Evolutionary conservation across 257 asterid genomes (phyloP).

Genomic region (Marsdenia floribunda): DNA sequence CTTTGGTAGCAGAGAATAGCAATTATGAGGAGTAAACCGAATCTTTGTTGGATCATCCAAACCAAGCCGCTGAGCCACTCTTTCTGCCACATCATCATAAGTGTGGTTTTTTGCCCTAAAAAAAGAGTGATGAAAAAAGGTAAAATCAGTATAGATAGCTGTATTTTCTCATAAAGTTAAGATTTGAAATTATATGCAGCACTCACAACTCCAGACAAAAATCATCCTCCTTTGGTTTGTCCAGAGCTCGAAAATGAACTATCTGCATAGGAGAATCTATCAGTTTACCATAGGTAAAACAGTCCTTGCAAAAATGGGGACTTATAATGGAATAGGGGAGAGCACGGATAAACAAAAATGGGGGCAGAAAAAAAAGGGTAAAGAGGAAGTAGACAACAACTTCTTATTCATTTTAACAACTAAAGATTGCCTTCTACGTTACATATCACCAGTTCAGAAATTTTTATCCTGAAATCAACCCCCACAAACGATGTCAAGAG

Average conservation of each 20-base stretch:
- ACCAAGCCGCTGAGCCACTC: slow-evolving; percentile 76
- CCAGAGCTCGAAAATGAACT: slow-evolving; percentile 87
- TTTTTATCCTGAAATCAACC: neutral
- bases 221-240: slow-evolving; percentile 90
- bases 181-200: slow-evolving; percentile 9
- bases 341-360: neutral
- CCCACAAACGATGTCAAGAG: neutral
- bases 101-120: slow-evolving; percentile 84
- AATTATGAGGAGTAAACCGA: slow-evolving; percentile 96
- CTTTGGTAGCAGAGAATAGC: slow-evolving; percentile 98
- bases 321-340: neutral
- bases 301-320: neutral
- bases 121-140: slow-evolving; percentile 15
- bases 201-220: slow-evolving; percentile 92
- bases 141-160: slow-evolving; percentile 19
- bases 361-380: neutral
- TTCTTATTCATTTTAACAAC: neutral
- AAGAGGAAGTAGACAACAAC: neutral
- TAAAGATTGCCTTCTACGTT: neutral
- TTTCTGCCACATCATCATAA: slow-evolving; percentile 93
- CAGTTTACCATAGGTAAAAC: neutral
- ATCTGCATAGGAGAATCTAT: slow-evolving; percentile 40
- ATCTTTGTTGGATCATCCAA: slow-evolving; percentile 91
- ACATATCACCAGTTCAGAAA: neutral
- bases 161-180: slow-evolving; percentile 12